Evolutionary conservation across 139 green algal species (phyloP).

Genomic region (Ulvella scutata): DNA sequence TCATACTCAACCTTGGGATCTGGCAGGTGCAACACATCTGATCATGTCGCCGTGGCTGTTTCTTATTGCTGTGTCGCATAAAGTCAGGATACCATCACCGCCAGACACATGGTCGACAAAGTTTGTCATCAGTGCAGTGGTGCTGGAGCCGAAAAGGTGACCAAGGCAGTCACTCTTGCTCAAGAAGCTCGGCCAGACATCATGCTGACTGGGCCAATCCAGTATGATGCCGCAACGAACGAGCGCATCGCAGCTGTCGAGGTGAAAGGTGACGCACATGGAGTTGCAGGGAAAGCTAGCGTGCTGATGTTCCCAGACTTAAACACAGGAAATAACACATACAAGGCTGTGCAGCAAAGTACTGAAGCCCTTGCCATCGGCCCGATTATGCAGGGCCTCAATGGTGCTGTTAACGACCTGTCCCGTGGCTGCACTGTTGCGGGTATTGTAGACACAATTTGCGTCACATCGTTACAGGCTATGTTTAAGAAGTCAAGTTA

Average conservation of each 20-base stretch:
- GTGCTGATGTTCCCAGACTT: constrained; percentile 87
- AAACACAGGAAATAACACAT: constrained; percentile 81
- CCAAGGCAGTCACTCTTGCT: constrained; percentile 40
- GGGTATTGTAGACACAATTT: constrained; percentile 84
- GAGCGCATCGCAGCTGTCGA: constrained; percentile 48
- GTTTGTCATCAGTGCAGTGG: no score
- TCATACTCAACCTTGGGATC: constrained; percentile 69
- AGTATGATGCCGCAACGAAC: constrained; percentile 80
- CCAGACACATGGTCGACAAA: no score
- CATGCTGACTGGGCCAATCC: constrained; percentile 37
- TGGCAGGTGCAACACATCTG: no score
- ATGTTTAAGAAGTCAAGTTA: constrained; percentile 7
- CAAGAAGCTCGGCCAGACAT: constrained; percentile 45
- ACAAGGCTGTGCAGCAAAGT: constrained; percentile 64
- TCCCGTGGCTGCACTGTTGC: constrained; percentile 71
- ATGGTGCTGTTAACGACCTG: constrained; percentile 85
- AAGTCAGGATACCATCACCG: no score
- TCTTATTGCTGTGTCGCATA: no score
- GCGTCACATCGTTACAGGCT: constrained; percentile 60
- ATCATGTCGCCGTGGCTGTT: no score
- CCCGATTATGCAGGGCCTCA: constrained; percentile 71
- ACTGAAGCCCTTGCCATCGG: constrained; percentile 69
- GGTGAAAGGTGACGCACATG: constrained; percentile 44
- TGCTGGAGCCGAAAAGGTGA: constrained; percentile 59
- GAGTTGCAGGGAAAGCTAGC: constrained; percentile 60